Percentiles rank a stretch among this genome's conserved stretches.
Evolutionary conservation across 2,329 filamentous ascomycete species (phyloP).

Genomic region (Aspergillus quadrilineatus): DNA sequence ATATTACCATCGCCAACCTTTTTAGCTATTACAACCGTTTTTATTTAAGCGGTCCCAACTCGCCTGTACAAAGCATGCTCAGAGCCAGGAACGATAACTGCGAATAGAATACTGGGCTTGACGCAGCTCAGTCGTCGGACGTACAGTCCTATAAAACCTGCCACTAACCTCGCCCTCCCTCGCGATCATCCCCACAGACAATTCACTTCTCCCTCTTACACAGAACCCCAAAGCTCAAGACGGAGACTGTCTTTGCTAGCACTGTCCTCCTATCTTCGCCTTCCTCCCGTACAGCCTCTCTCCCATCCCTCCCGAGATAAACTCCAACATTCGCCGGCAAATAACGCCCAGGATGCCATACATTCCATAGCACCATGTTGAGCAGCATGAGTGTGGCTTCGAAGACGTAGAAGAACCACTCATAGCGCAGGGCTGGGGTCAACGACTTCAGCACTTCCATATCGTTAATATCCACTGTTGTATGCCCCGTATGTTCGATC

Average conservation of each 20-base stretch:
- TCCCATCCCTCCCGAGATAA: conserved; percentile 50
- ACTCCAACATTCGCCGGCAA: conserved; percentile 51
- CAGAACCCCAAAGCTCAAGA: background rate
- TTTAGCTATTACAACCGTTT: no score
- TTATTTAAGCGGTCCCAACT: no score
- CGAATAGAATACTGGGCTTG: no score
- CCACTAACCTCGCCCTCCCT: background rate
- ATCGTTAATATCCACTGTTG: conserved; percentile 39
- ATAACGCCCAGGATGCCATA: conserved; percentile 52
- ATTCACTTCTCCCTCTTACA: background rate
- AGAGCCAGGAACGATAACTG: no score
- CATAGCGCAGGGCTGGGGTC: conserved; percentile 53
- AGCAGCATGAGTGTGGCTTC: conserved; percentile 55
- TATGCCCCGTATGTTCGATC: conserved; percentile 56
- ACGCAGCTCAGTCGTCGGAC: no score
- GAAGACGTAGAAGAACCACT: conserved; percentile 62
- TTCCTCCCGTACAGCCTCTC: background rate
- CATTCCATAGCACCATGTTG: conserved; percentile 54
- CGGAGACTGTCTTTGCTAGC: background rate
- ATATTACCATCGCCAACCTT: no score
- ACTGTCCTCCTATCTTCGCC: background rate
- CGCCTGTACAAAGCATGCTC: no score
- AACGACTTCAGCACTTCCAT: conserved; percentile 29
- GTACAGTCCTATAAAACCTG: no score
- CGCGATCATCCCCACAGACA: background rate